phyloP scores from a whole-genome alignment of 2,329 filamentous ascomycete genomes.

The Penicillium fuscoglaucum region DNA sequence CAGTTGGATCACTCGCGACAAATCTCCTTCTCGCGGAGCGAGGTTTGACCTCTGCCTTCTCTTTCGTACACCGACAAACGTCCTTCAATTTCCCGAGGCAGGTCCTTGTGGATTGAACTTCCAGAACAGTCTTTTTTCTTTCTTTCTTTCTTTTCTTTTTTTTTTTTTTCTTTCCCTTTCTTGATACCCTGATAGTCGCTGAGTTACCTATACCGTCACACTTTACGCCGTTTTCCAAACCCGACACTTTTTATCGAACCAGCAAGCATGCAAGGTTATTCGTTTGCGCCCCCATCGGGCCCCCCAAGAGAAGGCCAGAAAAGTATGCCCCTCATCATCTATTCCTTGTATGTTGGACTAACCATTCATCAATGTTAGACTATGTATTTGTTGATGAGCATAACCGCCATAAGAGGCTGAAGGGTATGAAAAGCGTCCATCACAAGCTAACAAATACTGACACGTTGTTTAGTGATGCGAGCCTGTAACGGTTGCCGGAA shows the following conservation, averaged over 20 bases:
- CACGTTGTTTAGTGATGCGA: slow-evolving; percentile 72
- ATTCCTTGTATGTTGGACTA: slow-evolving; percentile 6
- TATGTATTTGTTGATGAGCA: slow-evolving; percentile 99
- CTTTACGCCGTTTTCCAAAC: slow-evolving; percentile 24
- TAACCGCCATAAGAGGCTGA: slow-evolving; percentile 94
- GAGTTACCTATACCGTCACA: background rate
- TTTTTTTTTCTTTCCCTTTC: background rate
- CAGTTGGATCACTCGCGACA: background rate
- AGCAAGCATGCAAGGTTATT: slow-evolving; percentile 66
- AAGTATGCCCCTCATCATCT: slow-evolving; percentile 57
- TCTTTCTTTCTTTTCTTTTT: background rate
- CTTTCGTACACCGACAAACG: background rate
- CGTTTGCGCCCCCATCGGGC: slow-evolving; percentile 67
- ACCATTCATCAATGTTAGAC: slow-evolving; percentile 55
- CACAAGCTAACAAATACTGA: slow-evolving; percentile 12
- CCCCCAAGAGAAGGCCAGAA: slow-evolving; percentile 76
- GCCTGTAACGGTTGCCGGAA: slow-evolving; percentile 93
- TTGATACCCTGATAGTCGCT: slow-evolving; percentile 2
- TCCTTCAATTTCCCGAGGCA: slow-evolving; percentile 12
- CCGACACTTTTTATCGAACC: background rate
- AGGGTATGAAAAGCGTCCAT: slow-evolving; percentile 60
- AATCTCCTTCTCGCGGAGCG: background rate
- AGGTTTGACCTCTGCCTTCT: background rate
- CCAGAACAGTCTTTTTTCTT: background rate
- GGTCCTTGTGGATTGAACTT: slow-evolving; percentile 20